Evolutionary conservation across 2,329 filamentous ascomycete genomes (phyloP), one percentile per base, ranked within the genome.

Genomic region (Fusarium nurragi): DNA sequence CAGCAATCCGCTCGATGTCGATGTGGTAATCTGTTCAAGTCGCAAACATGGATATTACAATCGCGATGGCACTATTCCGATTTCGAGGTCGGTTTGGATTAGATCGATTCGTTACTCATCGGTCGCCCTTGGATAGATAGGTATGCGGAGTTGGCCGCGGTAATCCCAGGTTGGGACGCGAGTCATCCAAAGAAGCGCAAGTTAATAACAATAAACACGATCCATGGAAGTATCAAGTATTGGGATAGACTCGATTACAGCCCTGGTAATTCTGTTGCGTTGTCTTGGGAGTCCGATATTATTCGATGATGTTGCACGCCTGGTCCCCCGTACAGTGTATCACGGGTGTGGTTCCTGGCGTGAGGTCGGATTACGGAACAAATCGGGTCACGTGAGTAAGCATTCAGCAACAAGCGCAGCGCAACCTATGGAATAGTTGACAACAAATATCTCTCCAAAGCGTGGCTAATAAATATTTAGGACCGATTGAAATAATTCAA

Each of bases 141-240:
- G 54, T 59, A 70, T 67, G 69, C 60, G 65, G 71, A 69, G 69
- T 56, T 50, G 68, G 60, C 50, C 60, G 60, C 56, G 55, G 55
- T 45, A 44, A 41, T 64, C 43, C 39, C 47, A 51, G 38, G 50
- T 45, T 44, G 30, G 54, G 50, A 61, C 60, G 65, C 60, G 56
- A 47, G 39, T 59, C 49, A 49, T 62, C 45, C 55, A 54, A 60
- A 46, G 58, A 56, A 58, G 58, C 60, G 66, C 61, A 49, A 54
- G 43, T 63, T 44, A 55, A 36, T 23, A 56, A 54, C 37, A 30
- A 44, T 54, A 61, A 43, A 37, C 21, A 34, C 55, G 48, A 64
- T 64, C 58, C 65, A 69, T 67, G 44, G 23, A 51, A 41, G 22
- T 11, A 40, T 54, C 12, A 0, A 39, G n/a, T 25, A 38, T 32